phyloP scores from a whole-genome alignment of 2,329 filamentous ascomycete species.

The Beauveria australis region DNA sequence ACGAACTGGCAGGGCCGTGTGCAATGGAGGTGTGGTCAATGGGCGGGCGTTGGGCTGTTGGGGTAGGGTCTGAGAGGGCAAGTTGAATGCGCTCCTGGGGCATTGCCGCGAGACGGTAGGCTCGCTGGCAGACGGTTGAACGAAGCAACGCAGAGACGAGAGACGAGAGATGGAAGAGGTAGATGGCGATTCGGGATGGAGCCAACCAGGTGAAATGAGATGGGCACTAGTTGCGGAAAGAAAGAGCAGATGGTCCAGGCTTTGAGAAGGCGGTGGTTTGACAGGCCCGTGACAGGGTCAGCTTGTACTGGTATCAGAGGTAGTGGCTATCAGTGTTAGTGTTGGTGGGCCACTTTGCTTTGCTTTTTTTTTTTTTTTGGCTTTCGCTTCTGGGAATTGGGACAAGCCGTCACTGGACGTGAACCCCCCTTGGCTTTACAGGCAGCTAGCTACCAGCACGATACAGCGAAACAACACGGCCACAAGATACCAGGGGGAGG shows the following conservation, averaged over 20 bases:
- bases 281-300: not conserved
- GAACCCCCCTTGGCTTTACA: too few species aligned
- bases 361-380: not conserved
- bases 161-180: not conserved
- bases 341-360: conserved; percentile 1
- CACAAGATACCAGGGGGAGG: too few species aligned
- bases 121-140: not conserved
- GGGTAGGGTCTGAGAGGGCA: conserved; percentile 1
- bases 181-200: not conserved
- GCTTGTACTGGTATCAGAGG: not conserved
- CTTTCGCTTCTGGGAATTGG: too few species aligned
- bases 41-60: not conserved
- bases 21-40: not conserved
- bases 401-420: too few species aligned
- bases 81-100: conserved; percentile 7
- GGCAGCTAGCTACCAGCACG: too few species aligned
- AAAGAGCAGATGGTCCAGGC: not conserved
- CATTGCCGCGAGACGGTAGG: conserved; percentile 1
- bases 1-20: conserved; percentile 11
- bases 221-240: not conserved
- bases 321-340: not conserved
- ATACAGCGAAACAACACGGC: too few species aligned
- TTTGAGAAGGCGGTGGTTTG: not conserved
- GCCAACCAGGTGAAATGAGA: not conserved
- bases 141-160: not conserved